These are phyloP conservation scores for Smallanthus sonchifolius DNA, from an alignment of 129 eudicot genomes.

Conservation along the genomic window DNA sequence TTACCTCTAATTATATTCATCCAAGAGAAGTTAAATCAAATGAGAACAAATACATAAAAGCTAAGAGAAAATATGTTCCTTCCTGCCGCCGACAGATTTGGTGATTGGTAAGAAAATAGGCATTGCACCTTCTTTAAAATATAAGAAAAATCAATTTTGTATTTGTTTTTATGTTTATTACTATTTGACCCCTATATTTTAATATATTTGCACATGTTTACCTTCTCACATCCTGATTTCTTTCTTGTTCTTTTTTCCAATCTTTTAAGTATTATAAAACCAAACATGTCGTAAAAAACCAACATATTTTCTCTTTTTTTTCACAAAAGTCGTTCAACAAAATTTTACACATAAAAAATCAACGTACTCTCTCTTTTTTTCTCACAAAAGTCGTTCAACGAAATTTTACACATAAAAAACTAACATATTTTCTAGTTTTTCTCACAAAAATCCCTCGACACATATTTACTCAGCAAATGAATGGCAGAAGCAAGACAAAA, in stretches of 20 bases:
- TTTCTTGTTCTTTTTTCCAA: background rate
- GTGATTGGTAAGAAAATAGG: slow-evolving; percentile 22
- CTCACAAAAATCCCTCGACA: no score
- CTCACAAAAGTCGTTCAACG: no score
- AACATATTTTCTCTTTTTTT: no score
- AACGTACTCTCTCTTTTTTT: no score
- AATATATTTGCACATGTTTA: slow-evolving; percentile 1
- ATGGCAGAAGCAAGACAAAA: no score
- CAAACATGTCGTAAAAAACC: background rate
- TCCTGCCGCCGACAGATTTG: slow-evolving; percentile 26
- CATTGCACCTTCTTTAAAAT: slow-evolving; percentile 22
- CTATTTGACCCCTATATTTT: background rate
- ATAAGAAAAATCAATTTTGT: background rate
- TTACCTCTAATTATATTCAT: no score
- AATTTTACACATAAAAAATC: no score
- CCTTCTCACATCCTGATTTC: background rate
- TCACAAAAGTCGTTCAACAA: no score
- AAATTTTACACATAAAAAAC: no score
- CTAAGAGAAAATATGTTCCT: background rate
- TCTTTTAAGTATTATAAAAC: background rate
- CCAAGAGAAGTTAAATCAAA: no score
- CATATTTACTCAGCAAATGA: no score
- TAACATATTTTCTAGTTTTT: no score
- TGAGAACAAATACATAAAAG: background rate
- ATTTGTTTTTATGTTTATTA: background rate